These are phyloP conservation scores for Cardiospermum halicacabum DNA, from an alignment of 345 rosid species.

Conservation along the genomic window DNA sequence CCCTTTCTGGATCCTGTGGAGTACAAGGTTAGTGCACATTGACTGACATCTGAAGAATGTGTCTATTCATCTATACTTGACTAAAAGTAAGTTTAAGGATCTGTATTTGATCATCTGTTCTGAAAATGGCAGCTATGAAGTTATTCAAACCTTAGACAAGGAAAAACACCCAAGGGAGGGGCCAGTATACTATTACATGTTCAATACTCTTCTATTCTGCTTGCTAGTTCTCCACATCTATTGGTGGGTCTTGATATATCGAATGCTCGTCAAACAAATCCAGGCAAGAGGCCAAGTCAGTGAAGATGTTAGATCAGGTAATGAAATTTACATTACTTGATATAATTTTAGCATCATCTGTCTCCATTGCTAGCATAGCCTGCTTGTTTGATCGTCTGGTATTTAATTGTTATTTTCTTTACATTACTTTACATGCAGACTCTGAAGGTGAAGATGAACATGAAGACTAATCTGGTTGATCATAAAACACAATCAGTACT, in stretches of 20 bases:
- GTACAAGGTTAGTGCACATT: slow-evolving; percentile 72
- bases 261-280: slow-evolving; percentile 84
- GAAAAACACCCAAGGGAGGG: slow-evolving; percentile 61
- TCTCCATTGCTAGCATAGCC: no score
- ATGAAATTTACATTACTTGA: not conserved
- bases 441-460: slow-evolving; percentile 82
- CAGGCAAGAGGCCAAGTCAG: slow-evolving; percentile 67
- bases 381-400: no score
- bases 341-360: not conserved
- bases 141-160: slow-evolving; percentile 58
- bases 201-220: slow-evolving; percentile 68
- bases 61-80: not conserved
- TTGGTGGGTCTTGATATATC: slow-evolving; percentile 89
- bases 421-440: slow-evolving; percentile 44
- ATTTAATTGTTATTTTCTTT: slow-evolving; percentile 5
- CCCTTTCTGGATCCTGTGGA: slow-evolving; percentile 99
- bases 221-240: slow-evolving; percentile 77
- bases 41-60: slow-evolving; percentile 8
- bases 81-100: no score
- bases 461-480: slow-evolving; percentile 54
- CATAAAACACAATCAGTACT: not conserved
- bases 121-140: slow-evolving; percentile 77
- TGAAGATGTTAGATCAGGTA: slow-evolving; percentile 94
- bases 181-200: slow-evolving; percentile 72
- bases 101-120: no score